Conservation (phyloP, 257 asterid species). For the Scutellaria baicalensis region DNA sequence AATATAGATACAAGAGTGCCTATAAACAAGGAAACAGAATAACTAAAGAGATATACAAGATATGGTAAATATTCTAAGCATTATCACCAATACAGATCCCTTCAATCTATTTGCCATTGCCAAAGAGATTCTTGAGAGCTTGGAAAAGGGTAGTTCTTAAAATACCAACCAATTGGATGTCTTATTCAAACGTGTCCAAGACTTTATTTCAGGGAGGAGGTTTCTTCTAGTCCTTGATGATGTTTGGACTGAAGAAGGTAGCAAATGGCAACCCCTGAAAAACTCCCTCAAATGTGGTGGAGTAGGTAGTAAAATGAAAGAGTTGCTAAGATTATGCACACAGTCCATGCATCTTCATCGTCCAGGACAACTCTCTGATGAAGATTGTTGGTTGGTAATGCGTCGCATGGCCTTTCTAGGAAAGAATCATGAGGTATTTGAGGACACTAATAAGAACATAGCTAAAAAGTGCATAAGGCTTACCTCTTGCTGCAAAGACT, state of each 20-base stretch:
- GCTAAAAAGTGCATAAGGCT: constrained; percentile 33
- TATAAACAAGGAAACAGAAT: no score
- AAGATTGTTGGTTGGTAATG: constrained; percentile 27
- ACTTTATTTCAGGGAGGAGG: neutral
- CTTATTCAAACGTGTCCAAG: neutral
- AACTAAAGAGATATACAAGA: no score
- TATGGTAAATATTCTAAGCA: no score
- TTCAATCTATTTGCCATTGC: neutral
- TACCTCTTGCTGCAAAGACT: constrained; percentile 34
- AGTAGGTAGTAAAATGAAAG: constrained; percentile 3
- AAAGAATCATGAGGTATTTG: constrained; percentile 6
- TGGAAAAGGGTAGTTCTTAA: neutral
- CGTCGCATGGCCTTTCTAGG: constrained; percentile 20
- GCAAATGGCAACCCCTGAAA: constrained; percentile 2
- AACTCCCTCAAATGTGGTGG: neutral
- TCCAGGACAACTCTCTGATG: constrained; percentile 14
- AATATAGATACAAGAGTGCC: no score
- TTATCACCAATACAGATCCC: no score
- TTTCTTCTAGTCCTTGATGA: constrained; percentile 16
- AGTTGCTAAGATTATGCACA: constrained; percentile 26
- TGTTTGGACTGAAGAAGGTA: constrained; percentile 4
- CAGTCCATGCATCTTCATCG: neutral
- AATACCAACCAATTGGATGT: neutral
- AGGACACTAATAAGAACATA: constrained; percentile 18
- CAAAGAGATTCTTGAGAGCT: neutral